These are phyloP conservation scores for Xerocomellus chrysenteron DNA, from an alignment of 768 basidiomycete species.

Conservation along the genomic window DNA sequence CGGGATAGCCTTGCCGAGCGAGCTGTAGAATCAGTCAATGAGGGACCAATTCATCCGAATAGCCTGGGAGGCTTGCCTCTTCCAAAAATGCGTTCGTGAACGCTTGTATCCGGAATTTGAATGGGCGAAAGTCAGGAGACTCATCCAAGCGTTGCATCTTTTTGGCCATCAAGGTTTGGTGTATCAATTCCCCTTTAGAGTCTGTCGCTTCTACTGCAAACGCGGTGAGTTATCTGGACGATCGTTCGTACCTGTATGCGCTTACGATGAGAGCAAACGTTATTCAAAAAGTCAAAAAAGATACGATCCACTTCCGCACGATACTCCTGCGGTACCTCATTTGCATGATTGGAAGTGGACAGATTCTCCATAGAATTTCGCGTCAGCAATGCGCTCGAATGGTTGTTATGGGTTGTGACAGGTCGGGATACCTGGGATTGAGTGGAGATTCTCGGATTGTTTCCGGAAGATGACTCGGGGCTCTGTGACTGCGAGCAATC, in stretches of 20 bases:
- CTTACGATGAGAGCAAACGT: slow-evolving; percentile 87
- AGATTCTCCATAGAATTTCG: slow-evolving; percentile 30
- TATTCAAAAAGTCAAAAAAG: slow-evolving; percentile 87
- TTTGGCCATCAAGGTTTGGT: slow-evolving; percentile 98
- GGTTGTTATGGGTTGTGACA: slow-evolving; percentile 13
- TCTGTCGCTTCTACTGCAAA: slow-evolving; percentile 86
- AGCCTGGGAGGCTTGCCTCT: slow-evolving; percentile 51
- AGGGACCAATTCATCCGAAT: slow-evolving; percentile 1
- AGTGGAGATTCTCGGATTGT: slow-evolving; percentile 18
- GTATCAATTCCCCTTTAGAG: slow-evolving; percentile 93
- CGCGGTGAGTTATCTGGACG: slow-evolving; percentile 14
- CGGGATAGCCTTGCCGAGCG: slow-evolving; percentile 80
- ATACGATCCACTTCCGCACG: slow-evolving; percentile 81
- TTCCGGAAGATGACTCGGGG: slow-evolving; percentile 31
- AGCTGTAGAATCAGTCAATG: slow-evolving; percentile 48
- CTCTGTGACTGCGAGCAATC: slow-evolving; percentile 31
- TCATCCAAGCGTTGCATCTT: slow-evolving; percentile 98
- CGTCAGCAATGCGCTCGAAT: slow-evolving; percentile 12
- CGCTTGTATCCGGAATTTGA: slow-evolving; percentile 98
- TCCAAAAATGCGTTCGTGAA: slow-evolving; percentile 96
- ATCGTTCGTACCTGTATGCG: slow-evolving; percentile 17
- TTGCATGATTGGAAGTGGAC: slow-evolving; percentile 37
- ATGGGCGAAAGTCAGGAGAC: slow-evolving; percentile 94
- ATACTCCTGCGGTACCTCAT: slow-evolving; percentile 80
- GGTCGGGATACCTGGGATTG: slow-evolving; percentile 26